Conservation (phyloP, 805 yeast genomes). For the Maudiozyma saulgeensis region DNA sequence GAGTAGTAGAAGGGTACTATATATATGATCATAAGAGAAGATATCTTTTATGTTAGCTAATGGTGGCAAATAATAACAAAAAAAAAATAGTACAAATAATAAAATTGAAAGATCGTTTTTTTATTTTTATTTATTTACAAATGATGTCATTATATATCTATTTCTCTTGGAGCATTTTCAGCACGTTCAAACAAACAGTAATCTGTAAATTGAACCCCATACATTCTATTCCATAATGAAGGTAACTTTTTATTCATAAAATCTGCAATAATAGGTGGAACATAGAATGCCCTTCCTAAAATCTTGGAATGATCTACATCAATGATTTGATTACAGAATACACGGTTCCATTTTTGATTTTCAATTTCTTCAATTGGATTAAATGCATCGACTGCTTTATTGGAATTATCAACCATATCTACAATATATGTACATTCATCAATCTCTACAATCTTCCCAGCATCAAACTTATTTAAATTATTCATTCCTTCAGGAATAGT, state of each 20-base stretch:
- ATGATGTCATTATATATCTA: not conserved
- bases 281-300: constrained; percentile 43
- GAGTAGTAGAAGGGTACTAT: too few relatives aligned
- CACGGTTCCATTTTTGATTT: constrained; percentile 37
- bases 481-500: constrained; percentile 59
- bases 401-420: constrained; percentile 49
- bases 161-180: not conserved
- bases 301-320: constrained; percentile 46
- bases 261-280: constrained; percentile 35
- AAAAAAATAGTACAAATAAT: too few relatives aligned
- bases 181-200: constrained; percentile 39
- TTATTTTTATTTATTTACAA: too few relatives aligned
- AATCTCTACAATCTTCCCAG: constrained; percentile 41
- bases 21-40: too few relatives aligned
- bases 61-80: not conserved
- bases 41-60: not conserved
- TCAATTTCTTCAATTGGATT: constrained; percentile 13
- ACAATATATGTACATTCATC: constrained; percentile 58
- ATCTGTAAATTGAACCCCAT: constrained; percentile 37
- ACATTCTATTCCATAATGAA: constrained; percentile 13
- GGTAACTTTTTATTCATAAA: constrained; percentile 13
- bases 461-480: constrained; percentile 58
- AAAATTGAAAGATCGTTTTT: not conserved
- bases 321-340: constrained; percentile 42
- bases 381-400: constrained; percentile 36